Evolutionary conservation across 116 monocot species (phyloP), one percentile per base, ranked within the genome.

Genomic region (Cymodocea nodosa): DNA sequence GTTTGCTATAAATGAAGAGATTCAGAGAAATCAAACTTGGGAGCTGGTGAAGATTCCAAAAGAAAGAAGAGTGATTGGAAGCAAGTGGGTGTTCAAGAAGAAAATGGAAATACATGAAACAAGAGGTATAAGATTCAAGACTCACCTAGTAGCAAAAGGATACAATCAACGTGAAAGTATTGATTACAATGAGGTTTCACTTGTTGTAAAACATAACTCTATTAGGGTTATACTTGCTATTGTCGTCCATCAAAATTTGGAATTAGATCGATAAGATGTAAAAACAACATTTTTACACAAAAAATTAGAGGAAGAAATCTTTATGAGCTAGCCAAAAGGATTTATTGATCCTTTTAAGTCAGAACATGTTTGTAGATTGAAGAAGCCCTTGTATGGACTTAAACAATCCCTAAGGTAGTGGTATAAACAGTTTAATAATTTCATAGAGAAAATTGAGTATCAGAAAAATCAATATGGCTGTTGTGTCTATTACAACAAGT

Each of bases 11-110:
- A 13, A 34, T 15, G 36, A 64, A 55, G 63, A 53, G 44, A 64
- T 71, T 39, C 53, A 54, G 0, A 54, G 56, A 25, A 56, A 55
- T n/a, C 22, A 34, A 23, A 64, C 56, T 16, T 70, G n/a, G 49
- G 53, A 55, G 23, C 20, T 72, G 18, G 39, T 63, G 20, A 40
- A 23, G 23, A 10, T 11, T 35, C 56, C 64, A 15, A 30, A 56
- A 22, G 48, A 56, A 24, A 24, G 23, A 23, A 73, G 49, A 65
- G 15, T 73, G 0, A 15, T 66, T 18, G 16, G 20, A 0, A 63
- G 14, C 55, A 71, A 71, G 19, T 71, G 34, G 63, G 16, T 71
- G 39, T 64, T 10, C 37, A 71, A 63, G 10, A 25, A 63, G 23
- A 73, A 71, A 1, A 4, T 18, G 35, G 37, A n/a, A 16, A 54